Evolutionary conservation across 116 monocot genomes (phyloP), one percentile per base, ranked within the genome.

Genomic region (Iris pallida): DNA sequence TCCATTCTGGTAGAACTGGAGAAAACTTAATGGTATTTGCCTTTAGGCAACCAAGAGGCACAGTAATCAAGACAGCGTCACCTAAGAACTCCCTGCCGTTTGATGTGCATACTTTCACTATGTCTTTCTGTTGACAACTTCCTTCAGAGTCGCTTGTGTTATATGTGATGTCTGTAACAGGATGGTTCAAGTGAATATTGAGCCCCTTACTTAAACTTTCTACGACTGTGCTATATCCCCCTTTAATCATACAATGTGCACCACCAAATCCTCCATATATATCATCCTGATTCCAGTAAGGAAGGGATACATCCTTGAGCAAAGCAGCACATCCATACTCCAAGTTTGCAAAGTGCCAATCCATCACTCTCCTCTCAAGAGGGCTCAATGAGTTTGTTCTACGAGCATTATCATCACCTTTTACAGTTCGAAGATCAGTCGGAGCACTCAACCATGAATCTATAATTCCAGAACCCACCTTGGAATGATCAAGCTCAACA

Each of bases 211-310:
- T 80, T 63, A 99, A 70, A 71, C 73, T 80, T 76, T 99, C 90
- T 61, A 86, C 41, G 55, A 99, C 80, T 68, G 81, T 81, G 60
- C 84, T 75, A 64, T 86, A 99, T 57, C 98, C 98, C 15, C 93
- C 98, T 81, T 84, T 99, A 70, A 99, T 93, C 98, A 99, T 99
- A 80, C 98, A 99, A 84, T 99, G 98, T 68, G 93, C 74, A 42
- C 98, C 98, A 47, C 93, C 98, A 76, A 99, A 99, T 52, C 98
- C 98, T 65, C 98, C 98, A 80, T 99, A 99, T 14, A 80, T 71
- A 83, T 99, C 98, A 84, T 99, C 98, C 66, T 99, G 98, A 81
- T 99, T 99, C 98, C 98, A 99, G 48, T 88, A 76, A 65, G 87
- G 88, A 65, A 99, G 88, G 18, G 98, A 99, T 20, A 99, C 93